Evolutionary conservation across 306 rosid species (phyloP), one percentile per base, ranked within the genome.

Genomic region (Rubus idaeus): DNA sequence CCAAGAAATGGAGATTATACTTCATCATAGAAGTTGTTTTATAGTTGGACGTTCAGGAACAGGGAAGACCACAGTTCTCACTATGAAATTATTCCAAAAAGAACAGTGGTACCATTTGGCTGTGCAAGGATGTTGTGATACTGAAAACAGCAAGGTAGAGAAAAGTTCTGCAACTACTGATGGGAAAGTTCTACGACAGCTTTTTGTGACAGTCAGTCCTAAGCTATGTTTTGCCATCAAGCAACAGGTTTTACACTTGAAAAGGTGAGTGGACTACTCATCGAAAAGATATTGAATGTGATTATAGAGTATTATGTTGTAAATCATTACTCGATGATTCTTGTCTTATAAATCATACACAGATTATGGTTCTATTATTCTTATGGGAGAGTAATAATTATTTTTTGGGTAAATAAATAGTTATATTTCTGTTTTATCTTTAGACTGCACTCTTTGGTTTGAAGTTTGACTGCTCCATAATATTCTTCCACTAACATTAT

Each of bases 1-100:
- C 14, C 76, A 89, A 82, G 89, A 91, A 73, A 75, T 20, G 16
- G 89, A 89, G 46, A 89, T 88, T 44, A 89, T 91, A 5, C 83
- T 86, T 77, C 86, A 77, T 52, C 67, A 82, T 10, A 76, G 45
- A 81, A 91, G 97, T 64, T 76, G 85, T 47, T 91, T 91, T 77
- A 78, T 91, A n/a, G 78, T 88, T 47, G 97, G 97, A 35, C 91
- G 94, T 9, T 91, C 94, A 37, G 97, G 97, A 52, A 91, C 97
- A 1, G 97, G 97, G 17, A 91, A 91, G 84, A 91, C 97, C 14
- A 91, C 94, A 52, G 87, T 91, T 55, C 56, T 91, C 82, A 91
- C 97, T 1, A 83, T 79, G 90, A 91, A 91, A 75, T 77, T 91
- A 55, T 83, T 79, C 75, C 88, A 86, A 68, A 89, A 82, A 64